These are phyloP conservation scores for Phytophthora capsici DNA, from an alignment of 352 stramenopile species.

Conservation along the genomic window DNA sequence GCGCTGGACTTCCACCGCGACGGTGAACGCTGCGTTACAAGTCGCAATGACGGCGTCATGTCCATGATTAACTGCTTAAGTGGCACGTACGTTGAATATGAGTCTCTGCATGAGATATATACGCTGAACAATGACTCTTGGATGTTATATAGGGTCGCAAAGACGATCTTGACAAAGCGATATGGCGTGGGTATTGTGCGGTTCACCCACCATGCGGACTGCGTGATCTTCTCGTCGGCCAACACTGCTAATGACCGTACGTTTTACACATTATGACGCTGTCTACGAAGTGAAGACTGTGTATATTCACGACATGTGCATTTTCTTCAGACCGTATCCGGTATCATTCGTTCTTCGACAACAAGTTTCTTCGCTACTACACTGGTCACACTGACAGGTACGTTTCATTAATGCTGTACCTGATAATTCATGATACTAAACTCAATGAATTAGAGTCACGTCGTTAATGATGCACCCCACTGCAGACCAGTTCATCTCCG, in stretches of 20 bases:
- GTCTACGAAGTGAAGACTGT: too few relatives aligned
- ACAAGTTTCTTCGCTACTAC: constrained; percentile 91
- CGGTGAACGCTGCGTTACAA: constrained; percentile 78
- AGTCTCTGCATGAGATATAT: not conserved
- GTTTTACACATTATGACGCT: constrained; percentile 7
- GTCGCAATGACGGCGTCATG: constrained; percentile 79
- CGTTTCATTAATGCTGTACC: not conserved
- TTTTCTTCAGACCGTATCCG: constrained; percentile 70
- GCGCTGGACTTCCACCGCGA: constrained; percentile 84
- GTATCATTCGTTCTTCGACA: constrained; percentile 91
- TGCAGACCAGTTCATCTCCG: constrained; percentile 85
- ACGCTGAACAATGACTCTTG: not conserved
- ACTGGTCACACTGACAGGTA: constrained; percentile 79
- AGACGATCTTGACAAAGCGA: constrained; percentile 87
- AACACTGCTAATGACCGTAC: constrained; percentile 78
- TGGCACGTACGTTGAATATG: constrained; percentile 63
- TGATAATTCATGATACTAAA: not conserved
- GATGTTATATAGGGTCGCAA: constrained; percentile 59
- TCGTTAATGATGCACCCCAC: constrained; percentile 89
- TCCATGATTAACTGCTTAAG: constrained; percentile 86
- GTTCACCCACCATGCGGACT: constrained; percentile 86
- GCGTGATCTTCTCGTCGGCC: constrained; percentile 84
- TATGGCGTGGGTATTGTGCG: constrained; percentile 83
- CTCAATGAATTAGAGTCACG: constrained; percentile 56
- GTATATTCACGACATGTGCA: constrained; percentile 1